Percentiles rank a stretch among this genome's conserved stretches.
Evolutionary conservation across 768 basidiomycete species (phyloP).

Genomic region (Trichaptum fuscoviolaceum): DNA sequence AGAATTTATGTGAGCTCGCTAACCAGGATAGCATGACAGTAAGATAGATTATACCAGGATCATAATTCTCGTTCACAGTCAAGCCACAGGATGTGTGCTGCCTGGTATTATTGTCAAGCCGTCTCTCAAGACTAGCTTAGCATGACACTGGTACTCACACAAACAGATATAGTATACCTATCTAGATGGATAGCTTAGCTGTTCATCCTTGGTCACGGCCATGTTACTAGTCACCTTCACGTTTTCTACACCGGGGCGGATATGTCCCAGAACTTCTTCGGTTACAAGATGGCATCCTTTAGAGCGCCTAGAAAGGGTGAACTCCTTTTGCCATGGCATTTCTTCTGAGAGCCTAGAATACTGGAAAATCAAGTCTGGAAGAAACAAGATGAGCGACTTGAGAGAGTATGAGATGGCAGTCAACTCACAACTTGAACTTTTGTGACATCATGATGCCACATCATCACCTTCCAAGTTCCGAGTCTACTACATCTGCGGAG

Average conservation of each 20-base stretch:
- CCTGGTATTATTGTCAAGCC: slow-evolving; percentile 23
- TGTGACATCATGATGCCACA: too few relatives aligned
- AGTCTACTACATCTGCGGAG: too few relatives aligned
- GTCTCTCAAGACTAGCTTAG: neutral
- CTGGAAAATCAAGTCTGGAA: neutral
- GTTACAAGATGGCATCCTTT: slow-evolving; percentile 85
- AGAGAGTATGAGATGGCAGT: neutral
- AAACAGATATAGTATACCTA: slow-evolving; percentile 86
- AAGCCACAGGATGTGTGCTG: slow-evolving; percentile 77
- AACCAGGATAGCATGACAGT: neutral
- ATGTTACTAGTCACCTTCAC: slow-evolving; percentile 44
- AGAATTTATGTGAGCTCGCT: slow-evolving; percentile 8
- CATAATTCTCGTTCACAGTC: slow-evolving; percentile 88
- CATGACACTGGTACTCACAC: slow-evolving; percentile 46
- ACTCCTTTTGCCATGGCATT: slow-evolving; percentile 92
- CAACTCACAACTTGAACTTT: too few relatives aligned
- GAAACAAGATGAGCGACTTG: too few relatives aligned
- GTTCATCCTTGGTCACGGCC: neutral
- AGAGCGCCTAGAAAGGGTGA: slow-evolving; percentile 47
- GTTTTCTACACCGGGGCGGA: slow-evolving; percentile 61
- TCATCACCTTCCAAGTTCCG: too few relatives aligned
- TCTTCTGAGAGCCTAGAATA: neutral
- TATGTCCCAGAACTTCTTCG: slow-evolving; percentile 60
- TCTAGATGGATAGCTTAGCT: slow-evolving; percentile 31
- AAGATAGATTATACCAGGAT: slow-evolving; percentile 47